Evolutionary conservation across 2,329 filamentous ascomycete species (phyloP).

Genomic region (Aureobasidium leucospermi): DNA sequence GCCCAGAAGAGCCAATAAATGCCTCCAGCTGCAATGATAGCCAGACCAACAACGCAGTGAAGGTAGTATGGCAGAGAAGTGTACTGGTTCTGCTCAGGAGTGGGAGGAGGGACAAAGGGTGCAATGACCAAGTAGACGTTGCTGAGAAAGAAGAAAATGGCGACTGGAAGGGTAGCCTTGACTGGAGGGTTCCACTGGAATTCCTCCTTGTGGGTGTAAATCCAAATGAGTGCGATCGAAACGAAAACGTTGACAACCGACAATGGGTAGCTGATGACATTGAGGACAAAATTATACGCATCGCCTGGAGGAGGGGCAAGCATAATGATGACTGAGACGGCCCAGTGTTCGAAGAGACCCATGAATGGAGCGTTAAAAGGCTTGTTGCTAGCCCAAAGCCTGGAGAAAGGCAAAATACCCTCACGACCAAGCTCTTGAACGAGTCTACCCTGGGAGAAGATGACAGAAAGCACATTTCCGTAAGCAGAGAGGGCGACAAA

Average conservation of each 20-base stretch:
- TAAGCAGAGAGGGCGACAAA: slow-evolving; percentile 56
- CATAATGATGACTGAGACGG: slow-evolving; percentile 58
- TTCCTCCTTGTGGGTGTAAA: slow-evolving; percentile 36
- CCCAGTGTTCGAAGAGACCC: slow-evolving; percentile 57
- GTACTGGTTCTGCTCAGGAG: slow-evolving; percentile 36
- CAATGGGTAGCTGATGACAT: slow-evolving; percentile 55
- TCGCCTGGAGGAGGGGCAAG: slow-evolving; percentile 60
- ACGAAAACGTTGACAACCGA: slow-evolving; percentile 44
- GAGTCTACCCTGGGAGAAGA: slow-evolving; percentile 60
- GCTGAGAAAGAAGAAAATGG: slow-evolving; percentile 45
- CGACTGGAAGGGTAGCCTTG: slow-evolving; percentile 43
- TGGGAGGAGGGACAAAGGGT: slow-evolving; percentile 34
- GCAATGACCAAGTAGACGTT: slow-evolving; percentile 47
- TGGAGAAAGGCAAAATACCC: slow-evolving; percentile 55
- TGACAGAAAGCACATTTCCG: slow-evolving; percentile 51
- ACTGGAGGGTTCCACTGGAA: slow-evolving; percentile 44
- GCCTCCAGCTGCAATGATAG: slow-evolving; percentile 42
- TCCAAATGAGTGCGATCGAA: slow-evolving; percentile 37
- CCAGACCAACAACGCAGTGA: slow-evolving; percentile 47
- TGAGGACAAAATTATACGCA: slow-evolving; percentile 51
- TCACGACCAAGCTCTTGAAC: slow-evolving; percentile 53
- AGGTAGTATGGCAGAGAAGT: slow-evolving; percentile 46
- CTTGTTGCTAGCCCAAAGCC: slow-evolving; percentile 56
- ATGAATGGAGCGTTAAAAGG: slow-evolving; percentile 57
- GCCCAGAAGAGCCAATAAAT: slow-evolving; percentile 48